Conservation (phyloP, 495 filamentous ascomycete genomes). For the Penicillium daleae region DNA sequence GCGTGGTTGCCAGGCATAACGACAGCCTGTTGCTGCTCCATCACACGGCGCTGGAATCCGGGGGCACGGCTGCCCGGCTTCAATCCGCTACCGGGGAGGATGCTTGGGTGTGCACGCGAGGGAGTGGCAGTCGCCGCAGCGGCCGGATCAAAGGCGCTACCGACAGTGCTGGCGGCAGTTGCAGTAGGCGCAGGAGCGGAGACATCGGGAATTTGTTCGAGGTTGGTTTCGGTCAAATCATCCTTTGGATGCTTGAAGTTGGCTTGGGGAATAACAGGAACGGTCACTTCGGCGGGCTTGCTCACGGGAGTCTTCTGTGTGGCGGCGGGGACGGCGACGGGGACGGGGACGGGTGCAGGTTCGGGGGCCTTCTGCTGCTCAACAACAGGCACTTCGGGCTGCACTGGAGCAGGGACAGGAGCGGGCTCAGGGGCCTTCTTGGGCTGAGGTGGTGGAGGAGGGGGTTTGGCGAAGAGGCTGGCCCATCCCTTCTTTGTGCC, state of each 20-base stretch:
- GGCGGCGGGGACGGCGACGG: slow-evolving; percentile 34
- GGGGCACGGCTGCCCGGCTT: slow-evolving; percentile 77
- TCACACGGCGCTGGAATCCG: slow-evolving; percentile 77
- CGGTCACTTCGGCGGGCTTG: slow-evolving; percentile 32
- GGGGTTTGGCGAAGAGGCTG: slow-evolving; percentile 60
- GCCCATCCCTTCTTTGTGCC: slow-evolving; percentile 65
- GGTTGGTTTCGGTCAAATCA: slow-evolving; percentile 86
- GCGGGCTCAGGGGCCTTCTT: slow-evolving; percentile 37
- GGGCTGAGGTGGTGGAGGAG: slow-evolving; percentile 41
- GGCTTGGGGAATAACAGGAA: slow-evolving; percentile 54
- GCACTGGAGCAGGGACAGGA: slow-evolving; percentile 35
- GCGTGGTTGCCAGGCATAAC: slow-evolving; percentile 99
- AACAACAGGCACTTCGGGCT: slow-evolving; percentile 31
- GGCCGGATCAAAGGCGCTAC: slow-evolving; percentile 77
- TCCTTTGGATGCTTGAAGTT: slow-evolving; percentile 72
- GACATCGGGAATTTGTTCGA: slow-evolving; percentile 83
- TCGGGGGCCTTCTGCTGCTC: slow-evolving; percentile 25
- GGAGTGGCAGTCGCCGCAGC: slow-evolving; percentile 60
- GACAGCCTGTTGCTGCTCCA: slow-evolving; percentile 95
- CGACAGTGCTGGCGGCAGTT: slow-evolving; percentile 88
- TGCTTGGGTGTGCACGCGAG: slow-evolving; percentile 62
- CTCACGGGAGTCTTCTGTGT: slow-evolving; percentile 35
- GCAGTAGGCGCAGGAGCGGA: slow-evolving; percentile 74
- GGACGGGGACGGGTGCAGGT: slow-evolving; percentile 30
- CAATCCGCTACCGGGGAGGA: slow-evolving; percentile 72